phyloP scores from a whole-genome alignment of 2,329 filamentous ascomycete genomes.

The Claviceps sp. region DNA sequence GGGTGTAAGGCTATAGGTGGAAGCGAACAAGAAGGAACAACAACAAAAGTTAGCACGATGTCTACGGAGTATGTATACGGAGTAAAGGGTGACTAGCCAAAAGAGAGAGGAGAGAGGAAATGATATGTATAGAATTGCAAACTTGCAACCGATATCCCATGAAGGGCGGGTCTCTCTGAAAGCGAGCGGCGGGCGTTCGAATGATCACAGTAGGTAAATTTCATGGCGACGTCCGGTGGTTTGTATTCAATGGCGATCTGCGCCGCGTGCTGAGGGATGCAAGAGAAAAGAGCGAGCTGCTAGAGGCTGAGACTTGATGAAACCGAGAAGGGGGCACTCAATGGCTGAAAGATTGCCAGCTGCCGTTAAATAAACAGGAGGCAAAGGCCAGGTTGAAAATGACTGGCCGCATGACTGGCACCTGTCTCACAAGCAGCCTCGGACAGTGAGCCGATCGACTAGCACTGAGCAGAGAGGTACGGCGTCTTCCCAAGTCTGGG shows the following conservation, averaged over 20 bases:
- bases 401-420: not conserved
- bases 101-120: too few species aligned
- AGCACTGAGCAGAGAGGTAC: not conserved
- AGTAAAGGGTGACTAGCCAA: too few species aligned
- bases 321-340: not conserved
- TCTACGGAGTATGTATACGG: too few species aligned
- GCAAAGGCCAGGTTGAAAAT: not conserved
- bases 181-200: too few species aligned
- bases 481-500: not conserved
- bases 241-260: too few species aligned
- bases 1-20: not conserved
- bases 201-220: too few species aligned
- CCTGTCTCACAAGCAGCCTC: not conserved
- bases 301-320: not conserved
- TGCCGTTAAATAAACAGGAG: not conserved
- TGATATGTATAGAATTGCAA: too few species aligned
- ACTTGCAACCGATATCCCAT: too few species aligned
- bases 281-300: not conserved
- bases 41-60: not conserved
- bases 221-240: too few species aligned
- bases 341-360: not conserved
- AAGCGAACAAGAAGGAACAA: not conserved
- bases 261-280: not conserved
- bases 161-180: too few species aligned
- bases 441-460: not conserved